Evolutionary conservation across 2,329 filamentous ascomycete species (phyloP), one percentile per base, ranked within the genome.

Genomic region (Fusarium dlaminii): DNA sequence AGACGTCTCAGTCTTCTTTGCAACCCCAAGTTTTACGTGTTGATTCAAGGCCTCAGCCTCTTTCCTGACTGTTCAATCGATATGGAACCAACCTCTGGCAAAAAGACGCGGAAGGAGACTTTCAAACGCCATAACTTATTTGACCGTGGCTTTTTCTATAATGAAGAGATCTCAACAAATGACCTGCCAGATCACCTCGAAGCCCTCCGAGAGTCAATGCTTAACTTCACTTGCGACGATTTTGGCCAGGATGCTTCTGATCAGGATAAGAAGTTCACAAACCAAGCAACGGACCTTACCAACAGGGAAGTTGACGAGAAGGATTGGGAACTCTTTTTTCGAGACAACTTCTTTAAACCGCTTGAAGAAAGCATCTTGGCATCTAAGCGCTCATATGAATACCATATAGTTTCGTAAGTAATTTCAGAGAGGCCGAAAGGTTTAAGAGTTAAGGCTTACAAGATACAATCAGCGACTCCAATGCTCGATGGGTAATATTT

Each of bases 21-120:
- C 5, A 8, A 7, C 27, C 20, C 11, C 5, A 27, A 20, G 3
- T 45, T 45, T 11, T 20, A 0, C 11, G 1, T 20, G 8, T 3
- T 27, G 2, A 20, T 14, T 45, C 11, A 27, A 27, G 8, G 6
- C 12, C 6, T 27, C 1, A 9, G 5, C 7, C 42, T 45, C n/a
- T 27, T 7, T 6, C 20, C 24, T 4, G 0, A 27, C 24, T 4
- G 0, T 8, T 13, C 4, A 45, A 45, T 45, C 24, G 17, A 27
- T 27, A 45, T 45, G 17, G 43, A 45, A 2, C 0, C 8, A 42
- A 42, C 22, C 22, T 42, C 40, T 42, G 9, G 10, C 3, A 15
- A 42, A 17, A 42, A 42, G 14, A 9, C 14, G 6, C 8, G 1
- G 15, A 42, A 42, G 22, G 14, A 14, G 14, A 39, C 30, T 24